phyloP scores from a whole-genome alignment of 2,329 filamentous ascomycete species.

The Aureobasidium sp. region DNA sequence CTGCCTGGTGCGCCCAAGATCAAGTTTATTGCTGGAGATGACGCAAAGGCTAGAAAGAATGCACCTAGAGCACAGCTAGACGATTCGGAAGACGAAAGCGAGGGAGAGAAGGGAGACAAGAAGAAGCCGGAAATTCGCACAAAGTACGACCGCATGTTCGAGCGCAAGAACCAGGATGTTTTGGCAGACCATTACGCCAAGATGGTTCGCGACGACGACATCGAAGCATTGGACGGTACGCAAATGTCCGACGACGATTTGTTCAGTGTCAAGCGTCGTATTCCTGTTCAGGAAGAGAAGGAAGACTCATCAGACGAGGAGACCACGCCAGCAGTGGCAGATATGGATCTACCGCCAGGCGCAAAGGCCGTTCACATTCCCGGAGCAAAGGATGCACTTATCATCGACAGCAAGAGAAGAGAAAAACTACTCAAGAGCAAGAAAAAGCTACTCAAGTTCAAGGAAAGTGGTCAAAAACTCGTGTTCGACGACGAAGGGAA shows the following conservation, averaged over 20 bases:
- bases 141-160: constrained; percentile 97
- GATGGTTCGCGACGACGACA: constrained; percentile 59
- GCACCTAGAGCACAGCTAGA: constrained; percentile 60
- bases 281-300: constrained; percentile 58
- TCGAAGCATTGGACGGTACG: constrained; percentile 30
- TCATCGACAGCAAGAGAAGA: constrained; percentile 89
- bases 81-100: constrained; percentile 54
- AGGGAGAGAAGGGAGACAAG: constrained; percentile 40
- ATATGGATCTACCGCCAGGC: constrained; percentile 33
- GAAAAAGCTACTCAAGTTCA: constrained; percentile 84
- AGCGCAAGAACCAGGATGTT: constrained; percentile 91
- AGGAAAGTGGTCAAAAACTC: constrained; percentile 75
- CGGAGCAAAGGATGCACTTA: constrained; percentile 60
- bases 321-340: constrained; percentile 40
- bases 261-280: constrained; percentile 86
- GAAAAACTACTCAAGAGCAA: constrained; percentile 94
- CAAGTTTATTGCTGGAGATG: constrained; percentile 85
- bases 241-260: constrained; percentile 57
- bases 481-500: constrained; percentile 90
- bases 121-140: constrained; percentile 70
- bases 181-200: constrained; percentile 90
- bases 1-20: constrained; percentile 88
- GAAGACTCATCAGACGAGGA: constrained; percentile 33
- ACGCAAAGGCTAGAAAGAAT: constrained; percentile 82
- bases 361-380: constrained; percentile 59